Base-by-base conservation (phyloP, 2,329 filamentous ascomycete species). In the Exserohilum turcica region DNA sequence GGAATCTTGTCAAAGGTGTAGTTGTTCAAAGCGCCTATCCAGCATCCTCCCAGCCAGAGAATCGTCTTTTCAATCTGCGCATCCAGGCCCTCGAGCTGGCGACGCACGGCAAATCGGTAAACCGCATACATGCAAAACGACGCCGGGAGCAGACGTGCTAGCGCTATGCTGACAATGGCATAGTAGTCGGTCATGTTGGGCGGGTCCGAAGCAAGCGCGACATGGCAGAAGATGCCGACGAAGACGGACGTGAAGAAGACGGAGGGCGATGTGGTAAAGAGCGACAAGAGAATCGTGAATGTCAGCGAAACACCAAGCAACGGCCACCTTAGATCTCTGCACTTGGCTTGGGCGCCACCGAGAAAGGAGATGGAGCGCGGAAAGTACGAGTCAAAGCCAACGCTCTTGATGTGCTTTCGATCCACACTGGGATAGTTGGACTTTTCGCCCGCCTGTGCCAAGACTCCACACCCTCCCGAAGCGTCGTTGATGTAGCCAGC, bases 1-100 rank as follows among this genome's bases (percentile, higher is more conserved):
- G 94, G 94, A 56, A 99, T 97, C 76, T 90, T 89, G 65, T 91
- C 89, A 67, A 99, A 91, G 0, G 94, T 97, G 75, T 97, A 95
- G 76, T 97, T 97, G 68, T 93, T 93, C 61, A 99, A 77, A 1
- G 91, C 88, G 13, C 92, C 94, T 33, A 97, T 85, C 89, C 95
- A 99, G 68, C 89, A 92, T 6, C 86, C 88, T 1, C 92, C 92
- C 0, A 99, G 80, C 89, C 92, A 97, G 24, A 97, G 80, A 2
- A 97, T 76, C 0, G 91, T 90, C 79, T 96, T 97, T 68, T 96
- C 93, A 37, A 96, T 66, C 70, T 96, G 93, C 0, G 92, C 91
- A 0, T 85, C 88, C 2, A 97, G 81, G 1, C 86, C 87, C 1
- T 74, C 76, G 21, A 96, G 82, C 1, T 89, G 86, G 39, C 90